phyloP scores from a whole-genome alignment of 305 asterid species.

The Andrographis paniculata region DNA sequence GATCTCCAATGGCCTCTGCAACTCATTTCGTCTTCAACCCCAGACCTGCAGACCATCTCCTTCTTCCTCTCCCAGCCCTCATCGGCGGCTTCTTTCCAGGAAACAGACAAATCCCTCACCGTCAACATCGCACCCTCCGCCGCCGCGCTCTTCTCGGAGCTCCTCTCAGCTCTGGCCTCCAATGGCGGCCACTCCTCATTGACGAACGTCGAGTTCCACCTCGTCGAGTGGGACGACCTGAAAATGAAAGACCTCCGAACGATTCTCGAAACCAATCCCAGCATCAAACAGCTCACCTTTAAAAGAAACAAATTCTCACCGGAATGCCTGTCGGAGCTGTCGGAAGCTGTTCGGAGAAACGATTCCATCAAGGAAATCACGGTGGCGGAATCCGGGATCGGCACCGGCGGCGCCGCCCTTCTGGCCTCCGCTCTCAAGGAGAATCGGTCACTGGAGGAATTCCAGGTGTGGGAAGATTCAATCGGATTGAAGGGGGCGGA shows the following conservation, averaged over 20 bases:
- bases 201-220: slow-evolving; percentile 55
- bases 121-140: slow-evolving; percentile 33
- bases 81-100: slow-evolving; percentile 36
- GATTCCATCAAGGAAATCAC: slow-evolving; percentile 36
- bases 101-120: slow-evolving; percentile 50
- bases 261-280: slow-evolving; percentile 30
- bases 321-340: slow-evolving; percentile 44
- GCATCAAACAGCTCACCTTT: slow-evolving; percentile 38
- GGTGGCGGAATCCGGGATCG: slow-evolving; percentile 59
- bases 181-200: slow-evolving; percentile 20
- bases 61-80: slow-evolving; percentile 45
- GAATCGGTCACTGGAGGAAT: slow-evolving; percentile 46
- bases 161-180: slow-evolving; percentile 31
- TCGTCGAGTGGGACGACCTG: slow-evolving; percentile 50
- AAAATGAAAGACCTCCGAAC: slow-evolving; percentile 31
- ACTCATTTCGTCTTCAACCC: slow-evolving; percentile 26
- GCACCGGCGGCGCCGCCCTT: slow-evolving; percentile 44
- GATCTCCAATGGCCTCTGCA: slow-evolving; percentile 52
- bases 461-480: slow-evolving; percentile 81
- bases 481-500: slow-evolving; percentile 73
- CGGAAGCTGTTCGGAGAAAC: slow-evolving; percentile 34
- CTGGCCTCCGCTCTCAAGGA: slow-evolving; percentile 55
- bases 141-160: slow-evolving; percentile 28
- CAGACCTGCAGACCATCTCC: slow-evolving; percentile 46
- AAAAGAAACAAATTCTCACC: slow-evolving; percentile 39